phyloP scores from a whole-genome alignment of 148 eudicot genomes.

The Silene latifolia region DNA sequence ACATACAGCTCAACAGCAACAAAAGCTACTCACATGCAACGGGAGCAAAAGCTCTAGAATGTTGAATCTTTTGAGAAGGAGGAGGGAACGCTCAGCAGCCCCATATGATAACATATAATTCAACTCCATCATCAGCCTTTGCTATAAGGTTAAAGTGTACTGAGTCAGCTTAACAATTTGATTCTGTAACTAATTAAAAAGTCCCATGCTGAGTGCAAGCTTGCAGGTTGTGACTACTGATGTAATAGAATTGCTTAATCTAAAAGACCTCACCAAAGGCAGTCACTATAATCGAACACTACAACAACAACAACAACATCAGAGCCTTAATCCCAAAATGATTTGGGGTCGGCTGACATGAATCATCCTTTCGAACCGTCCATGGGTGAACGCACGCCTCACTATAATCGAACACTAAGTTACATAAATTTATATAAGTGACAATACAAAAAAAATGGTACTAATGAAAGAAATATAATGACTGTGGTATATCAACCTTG shows the following conservation, averaged over 20 bases:
- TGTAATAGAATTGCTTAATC: background rate
- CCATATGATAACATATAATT: constrained; percentile 94
- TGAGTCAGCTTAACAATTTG: background rate
- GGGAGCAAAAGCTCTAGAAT: constrained; percentile 77
- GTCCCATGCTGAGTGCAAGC: background rate
- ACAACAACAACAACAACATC: too few species aligned
- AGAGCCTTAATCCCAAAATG: too few species aligned
- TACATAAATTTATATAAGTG: background rate
- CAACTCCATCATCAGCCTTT: constrained; percentile 76
- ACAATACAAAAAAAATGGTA: background rate
- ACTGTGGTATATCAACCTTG: background rate
- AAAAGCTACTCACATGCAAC: constrained; percentile 56
- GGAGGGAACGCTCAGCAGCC: constrained; percentile 74
- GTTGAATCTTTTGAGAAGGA: constrained; percentile 53
- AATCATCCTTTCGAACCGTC: too few species aligned
- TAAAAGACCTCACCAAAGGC: background rate
- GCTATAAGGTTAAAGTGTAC: constrained; percentile 34
- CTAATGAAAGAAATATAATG: background rate
- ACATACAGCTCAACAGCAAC: constrained; percentile 8
- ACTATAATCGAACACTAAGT: background rate
- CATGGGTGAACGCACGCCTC: too few species aligned
- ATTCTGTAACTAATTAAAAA: background rate
- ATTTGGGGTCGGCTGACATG: too few species aligned
- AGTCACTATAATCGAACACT: background rate
- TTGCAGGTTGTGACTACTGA: background rate